Evolutionary conservation across 805 yeast genomes (phyloP).

Genomic region (Monosporozyma yasuniensis): DNA sequence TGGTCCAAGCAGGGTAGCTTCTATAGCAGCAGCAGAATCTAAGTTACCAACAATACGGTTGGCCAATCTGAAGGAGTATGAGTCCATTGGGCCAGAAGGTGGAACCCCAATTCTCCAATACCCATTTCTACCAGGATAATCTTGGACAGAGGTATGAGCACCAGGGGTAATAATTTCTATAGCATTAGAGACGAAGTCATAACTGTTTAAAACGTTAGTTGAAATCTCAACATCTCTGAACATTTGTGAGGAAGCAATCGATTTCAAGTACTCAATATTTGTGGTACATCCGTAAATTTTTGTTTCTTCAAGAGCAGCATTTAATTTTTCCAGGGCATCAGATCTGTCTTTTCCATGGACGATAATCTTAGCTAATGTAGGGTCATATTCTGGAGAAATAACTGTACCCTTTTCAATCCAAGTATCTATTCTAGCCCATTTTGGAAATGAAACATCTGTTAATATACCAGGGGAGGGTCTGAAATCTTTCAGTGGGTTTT

Average conservation of each 20-base stretch:
- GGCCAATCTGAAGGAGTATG: constrained; percentile 80
- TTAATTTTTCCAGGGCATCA: constrained; percentile 71
- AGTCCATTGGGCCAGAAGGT: constrained; percentile 98
- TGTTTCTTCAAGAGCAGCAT: constrained; percentile 78
- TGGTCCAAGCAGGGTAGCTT: constrained; percentile 83
- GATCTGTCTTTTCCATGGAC: constrained; percentile 85
- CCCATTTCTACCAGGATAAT: constrained; percentile 85
- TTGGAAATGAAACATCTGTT: constrained; percentile 76
- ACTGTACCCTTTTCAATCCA: constrained; percentile 89
- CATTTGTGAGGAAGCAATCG: constrained; percentile 76
- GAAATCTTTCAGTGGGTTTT: constrained; percentile 90
- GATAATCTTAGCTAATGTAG: constrained; percentile 91
- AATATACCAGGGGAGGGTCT: constrained; percentile 95
- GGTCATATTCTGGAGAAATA: constrained; percentile 89
- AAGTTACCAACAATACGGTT: constrained; percentile 87
- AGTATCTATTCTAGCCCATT: constrained; percentile 87
- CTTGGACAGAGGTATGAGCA: constrained; percentile 93
- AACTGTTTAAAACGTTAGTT: constrained; percentile 81
- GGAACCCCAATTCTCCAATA: constrained; percentile 75
- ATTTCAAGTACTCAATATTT: constrained; percentile 80
- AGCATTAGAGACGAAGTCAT: constrained; percentile 70
- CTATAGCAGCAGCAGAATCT: constrained; percentile 76
- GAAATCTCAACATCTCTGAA: constrained; percentile 76
- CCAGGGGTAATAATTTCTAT: constrained; percentile 84
- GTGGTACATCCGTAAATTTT: constrained; percentile 82